Evolutionary conservation across 2,329 filamentous ascomycete genomes (phyloP).

Genomic region (Nemania abortiva): DNA sequence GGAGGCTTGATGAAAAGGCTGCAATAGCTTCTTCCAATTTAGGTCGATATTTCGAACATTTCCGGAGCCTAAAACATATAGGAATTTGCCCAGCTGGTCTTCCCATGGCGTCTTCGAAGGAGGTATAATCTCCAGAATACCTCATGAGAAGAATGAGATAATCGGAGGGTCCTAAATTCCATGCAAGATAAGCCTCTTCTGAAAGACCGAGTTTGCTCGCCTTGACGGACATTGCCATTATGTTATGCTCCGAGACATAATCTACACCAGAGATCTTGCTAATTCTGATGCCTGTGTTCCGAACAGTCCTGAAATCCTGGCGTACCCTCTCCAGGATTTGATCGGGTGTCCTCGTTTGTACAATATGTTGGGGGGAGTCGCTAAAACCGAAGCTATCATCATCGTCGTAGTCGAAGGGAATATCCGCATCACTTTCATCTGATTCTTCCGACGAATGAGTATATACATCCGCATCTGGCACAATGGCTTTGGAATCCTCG

Average conservation of each 20-base stretch:
- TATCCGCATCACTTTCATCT: conserved; percentile 38
- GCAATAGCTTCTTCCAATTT: conserved; percentile 64
- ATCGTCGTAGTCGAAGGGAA: conserved; percentile 47
- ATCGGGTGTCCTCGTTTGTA: conserved; percentile 2
- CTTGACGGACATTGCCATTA: conserved; percentile 76
- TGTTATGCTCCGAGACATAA: conserved; percentile 55
- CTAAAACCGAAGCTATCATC: conserved; percentile 51
- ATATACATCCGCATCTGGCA: conserved; percentile 5
- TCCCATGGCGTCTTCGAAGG: conserved; percentile 65
- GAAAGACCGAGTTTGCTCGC: conserved; percentile 79
- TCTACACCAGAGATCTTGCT: conserved; percentile 68
- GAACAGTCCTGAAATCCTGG: conserved; percentile 71
- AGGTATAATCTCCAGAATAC: conserved; percentile 71
- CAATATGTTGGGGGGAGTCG: conserved; percentile 37
- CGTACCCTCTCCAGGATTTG: conserved; percentile 58
- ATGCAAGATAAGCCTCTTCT: conserved; percentile 79
- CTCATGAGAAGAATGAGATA: conserved; percentile 81
- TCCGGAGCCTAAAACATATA: conserved; percentile 73
- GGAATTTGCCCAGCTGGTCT: conserved; percentile 54
- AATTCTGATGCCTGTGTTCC: conserved; percentile 76
- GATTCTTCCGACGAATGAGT: conserved; percentile 42
- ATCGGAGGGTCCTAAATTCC: conserved; percentile 74
- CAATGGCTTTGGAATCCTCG: conserved; percentile 41
- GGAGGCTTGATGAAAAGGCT: conserved; percentile 56
- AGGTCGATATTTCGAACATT: conserved; percentile 80